Conservation (phyloP, 306 rosid species). For the Cucumis cinereus region DNA sequence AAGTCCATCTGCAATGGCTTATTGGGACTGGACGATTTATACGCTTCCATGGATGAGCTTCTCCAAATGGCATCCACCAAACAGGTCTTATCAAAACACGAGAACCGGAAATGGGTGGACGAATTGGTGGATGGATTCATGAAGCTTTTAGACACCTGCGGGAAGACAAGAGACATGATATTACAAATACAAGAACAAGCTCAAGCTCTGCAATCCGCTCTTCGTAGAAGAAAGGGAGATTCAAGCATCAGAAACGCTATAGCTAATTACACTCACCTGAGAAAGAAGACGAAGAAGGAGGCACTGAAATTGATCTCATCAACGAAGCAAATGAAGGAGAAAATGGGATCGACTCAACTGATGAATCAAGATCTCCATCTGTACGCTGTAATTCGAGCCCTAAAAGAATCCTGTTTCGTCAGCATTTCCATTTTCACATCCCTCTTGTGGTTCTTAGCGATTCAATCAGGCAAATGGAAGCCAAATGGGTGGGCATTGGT, state of each 20-base stretch:
- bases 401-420: conserved; percentile 15
- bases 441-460: conserved; percentile 17
- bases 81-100: not conserved
- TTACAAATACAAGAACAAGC: conserved; percentile 40
- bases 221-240: conserved; percentile 20
- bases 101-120: conserved; percentile 23
- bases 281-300: conserved; percentile 20
- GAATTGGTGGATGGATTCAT: conserved; percentile 34
- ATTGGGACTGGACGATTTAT: not conserved
- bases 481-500: conserved; percentile 26
- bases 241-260: conserved; percentile 6
- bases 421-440: conserved; percentile 19
- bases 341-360: not conserved
- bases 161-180: conserved; percentile 33
- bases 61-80: not conserved
- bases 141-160: conserved; percentile 52
- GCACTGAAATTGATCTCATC: conserved; percentile 1
- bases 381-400: conserved; percentile 13
- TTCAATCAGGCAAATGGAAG: conserved; percentile 22
- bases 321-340: conserved; percentile 11
- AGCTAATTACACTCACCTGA: conserved; percentile 2
- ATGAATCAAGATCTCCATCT: conserved; percentile 9
- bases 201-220: conserved; percentile 22
- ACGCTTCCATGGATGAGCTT: conserved; percentile 7
- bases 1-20: not conserved